Evolutionary conservation across 1,139 yeast genomes (phyloP).

Genomic region (Yamadazyma jaroonii): DNA sequence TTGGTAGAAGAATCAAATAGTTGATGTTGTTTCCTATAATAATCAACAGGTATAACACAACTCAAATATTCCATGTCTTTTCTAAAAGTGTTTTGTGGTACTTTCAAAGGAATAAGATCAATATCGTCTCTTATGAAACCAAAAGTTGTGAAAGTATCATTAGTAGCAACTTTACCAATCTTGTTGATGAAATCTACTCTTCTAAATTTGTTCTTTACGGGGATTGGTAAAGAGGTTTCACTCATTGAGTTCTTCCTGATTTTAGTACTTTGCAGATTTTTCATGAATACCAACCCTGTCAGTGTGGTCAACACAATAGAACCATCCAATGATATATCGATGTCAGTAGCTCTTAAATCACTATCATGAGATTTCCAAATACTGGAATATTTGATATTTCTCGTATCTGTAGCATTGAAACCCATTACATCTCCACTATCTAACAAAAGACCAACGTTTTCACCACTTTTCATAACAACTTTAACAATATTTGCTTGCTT

Average conservation of each 20-base stretch:
- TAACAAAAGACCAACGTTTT: constrained; percentile 41
- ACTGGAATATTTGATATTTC: constrained; percentile 33
- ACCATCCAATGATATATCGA: constrained; percentile 69
- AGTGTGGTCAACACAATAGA: constrained; percentile 64
- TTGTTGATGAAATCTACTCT: constrained; percentile 54
- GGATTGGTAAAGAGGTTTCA: constrained; percentile 25
- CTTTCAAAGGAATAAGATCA: constrained; percentile 49
- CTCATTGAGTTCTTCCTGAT: constrained; percentile 34
- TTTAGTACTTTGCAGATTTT: constrained; percentile 14
- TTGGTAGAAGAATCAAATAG: constrained; percentile 21
- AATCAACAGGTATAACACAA: constrained; percentile 28
- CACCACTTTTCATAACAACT: constrained; percentile 32
- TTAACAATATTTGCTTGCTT: constrained; percentile 34
- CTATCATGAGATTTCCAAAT: constrained; percentile 56
- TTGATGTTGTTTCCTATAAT: constrained; percentile 35
- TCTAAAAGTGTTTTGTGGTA: constrained; percentile 42
- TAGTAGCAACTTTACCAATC: constrained; percentile 60
- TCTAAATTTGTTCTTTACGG: constrained; percentile 48
- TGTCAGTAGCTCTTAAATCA: constrained; percentile 53
- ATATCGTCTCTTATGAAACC: constrained; percentile 66
- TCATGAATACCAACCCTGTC: constrained; percentile 61
- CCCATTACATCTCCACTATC: constrained; percentile 52
- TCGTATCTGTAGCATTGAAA: constrained; percentile 30
- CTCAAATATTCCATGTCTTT: constrained; percentile 52
- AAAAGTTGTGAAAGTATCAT: constrained; percentile 65